These are phyloP conservation scores for Cystofilobasidium bisporidii DNA, from an alignment of 768 basidiomycete species.

Conservation along the genomic window DNA sequence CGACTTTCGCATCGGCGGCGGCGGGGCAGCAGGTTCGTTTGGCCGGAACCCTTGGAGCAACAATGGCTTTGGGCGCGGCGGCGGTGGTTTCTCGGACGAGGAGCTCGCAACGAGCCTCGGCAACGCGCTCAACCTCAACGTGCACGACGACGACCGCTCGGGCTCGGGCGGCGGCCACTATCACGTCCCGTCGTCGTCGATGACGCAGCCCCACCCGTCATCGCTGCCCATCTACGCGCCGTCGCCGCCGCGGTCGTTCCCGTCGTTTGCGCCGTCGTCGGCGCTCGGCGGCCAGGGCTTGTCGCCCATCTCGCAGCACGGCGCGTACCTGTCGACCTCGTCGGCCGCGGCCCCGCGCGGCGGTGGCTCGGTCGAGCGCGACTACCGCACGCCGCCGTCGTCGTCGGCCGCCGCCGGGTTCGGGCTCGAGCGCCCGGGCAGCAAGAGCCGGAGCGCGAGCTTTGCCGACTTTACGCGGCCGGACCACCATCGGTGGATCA, in stretches of 20 bases:
- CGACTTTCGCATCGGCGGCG: not conserved
- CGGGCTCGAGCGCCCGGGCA: slow-evolving; percentile 3
- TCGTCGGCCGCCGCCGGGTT: not conserved
- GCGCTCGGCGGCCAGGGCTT: not conserved
- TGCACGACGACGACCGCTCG: not conserved
- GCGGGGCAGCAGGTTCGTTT: not conserved
- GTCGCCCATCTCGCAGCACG: not conserved
- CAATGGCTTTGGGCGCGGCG: slow-evolving; percentile 2
- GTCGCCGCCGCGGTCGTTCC: slow-evolving; percentile 8
- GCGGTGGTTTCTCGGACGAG: slow-evolving; percentile 24
- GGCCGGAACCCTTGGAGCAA: not conserved
- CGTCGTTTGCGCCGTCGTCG: not conserved
- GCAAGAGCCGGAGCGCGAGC: slow-evolving; percentile 17
- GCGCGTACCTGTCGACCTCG: slow-evolving; percentile 2
- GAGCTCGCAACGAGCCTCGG: slow-evolving; percentile 20
- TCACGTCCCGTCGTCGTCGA: slow-evolving; percentile 23
- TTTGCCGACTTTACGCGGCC: slow-evolving; percentile 6
- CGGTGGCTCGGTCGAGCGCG: not conserved
- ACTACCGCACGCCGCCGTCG: not conserved
- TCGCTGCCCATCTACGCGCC: slow-evolving; percentile 24
- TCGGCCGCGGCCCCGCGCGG: not conserved
- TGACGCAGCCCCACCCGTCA: slow-evolving; percentile 14
- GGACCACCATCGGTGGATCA: not conserved
- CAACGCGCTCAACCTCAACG: slow-evolving; percentile 24
- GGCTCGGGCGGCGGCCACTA: slow-evolving; percentile 3